phyloP scores from a whole-genome alignment of 768 basidiomycete genomes.

The Termitomyces sp. region DNA sequence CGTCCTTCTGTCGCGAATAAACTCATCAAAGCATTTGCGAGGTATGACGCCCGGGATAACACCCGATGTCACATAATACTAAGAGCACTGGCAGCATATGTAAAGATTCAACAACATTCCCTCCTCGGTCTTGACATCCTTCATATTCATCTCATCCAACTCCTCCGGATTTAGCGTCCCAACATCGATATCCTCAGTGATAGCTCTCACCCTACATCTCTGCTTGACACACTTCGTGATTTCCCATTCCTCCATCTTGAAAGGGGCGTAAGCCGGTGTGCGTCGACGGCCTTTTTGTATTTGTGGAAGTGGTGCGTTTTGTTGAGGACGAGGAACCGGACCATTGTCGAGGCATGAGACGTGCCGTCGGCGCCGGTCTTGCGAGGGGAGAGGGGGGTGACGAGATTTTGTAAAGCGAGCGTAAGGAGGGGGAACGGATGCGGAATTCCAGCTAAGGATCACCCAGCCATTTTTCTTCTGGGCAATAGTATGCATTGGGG shows the following conservation, averaged over 20 bases:
- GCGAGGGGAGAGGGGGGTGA: slow-evolving; percentile 49
- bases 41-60: slow-evolving; percentile 74
- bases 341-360: slow-evolving; percentile 49
- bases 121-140: slow-evolving; percentile 38
- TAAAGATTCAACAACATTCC: slow-evolving; percentile 71
- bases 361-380: slow-evolving; percentile 42
- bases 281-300: slow-evolving; percentile 67
- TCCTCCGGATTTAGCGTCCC: slow-evolving; percentile 26
- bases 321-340: slow-evolving; percentile 44
- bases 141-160: slow-evolving; percentile 31
- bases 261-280: slow-evolving; percentile 61
- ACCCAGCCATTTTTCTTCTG: slow-evolving; percentile 82
- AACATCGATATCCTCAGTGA: slow-evolving; percentile 32
- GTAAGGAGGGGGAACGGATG: slow-evolving; percentile 57
- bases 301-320: slow-evolving; percentile 80
- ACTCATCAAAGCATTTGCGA: slow-evolving; percentile 55
- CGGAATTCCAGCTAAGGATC: slow-evolving; percentile 67
- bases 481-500: slow-evolving; percentile 82
- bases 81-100: slow-evolving; percentile 80
- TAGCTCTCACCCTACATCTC: slow-evolving; percentile 40
- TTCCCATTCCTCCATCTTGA: slow-evolving; percentile 59
- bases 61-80: slow-evolving; percentile 66
- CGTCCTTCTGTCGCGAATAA: slow-evolving; percentile 54
- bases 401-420: slow-evolving; percentile 39
- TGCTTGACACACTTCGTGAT: slow-evolving; percentile 45